Conservation (phyloP, 164 flowering plant species). For the Sedum album region DNA sequence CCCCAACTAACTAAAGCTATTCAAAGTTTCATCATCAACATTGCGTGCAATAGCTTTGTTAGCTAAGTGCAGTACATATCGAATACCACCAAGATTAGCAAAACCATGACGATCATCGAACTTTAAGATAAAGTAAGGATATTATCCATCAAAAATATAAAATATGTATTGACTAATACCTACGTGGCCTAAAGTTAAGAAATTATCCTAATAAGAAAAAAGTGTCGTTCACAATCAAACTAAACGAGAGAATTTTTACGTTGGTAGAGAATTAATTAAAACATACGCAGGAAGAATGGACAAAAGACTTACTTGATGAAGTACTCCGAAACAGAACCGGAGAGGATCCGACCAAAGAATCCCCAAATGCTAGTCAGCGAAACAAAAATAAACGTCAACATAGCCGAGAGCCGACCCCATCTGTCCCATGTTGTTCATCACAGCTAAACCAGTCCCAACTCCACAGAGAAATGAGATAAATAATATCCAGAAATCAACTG, state of each 20-base stretch:
- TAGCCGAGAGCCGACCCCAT: conserved; percentile 83
- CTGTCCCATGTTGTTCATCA: conserved; percentile 89
- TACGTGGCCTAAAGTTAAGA: background rate
- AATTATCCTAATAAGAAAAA: too few relatives aligned
- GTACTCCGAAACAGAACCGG: conserved; percentile 74
- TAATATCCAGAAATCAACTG: conserved; percentile 71
- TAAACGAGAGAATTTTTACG: too few relatives aligned
- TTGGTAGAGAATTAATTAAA: too few relatives aligned
- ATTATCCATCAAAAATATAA: background rate
- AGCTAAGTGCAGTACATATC: background rate
- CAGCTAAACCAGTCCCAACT: too few relatives aligned
- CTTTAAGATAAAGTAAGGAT: background rate
- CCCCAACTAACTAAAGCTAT: background rate
- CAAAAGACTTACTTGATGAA: conserved; percentile 51
- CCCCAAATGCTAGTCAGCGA: too few relatives aligned
- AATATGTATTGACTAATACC: background rate
- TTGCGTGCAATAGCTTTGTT: background rate
- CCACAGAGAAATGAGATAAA: too few relatives aligned
- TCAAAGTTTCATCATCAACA: background rate
- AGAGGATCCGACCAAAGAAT: too few relatives aligned
- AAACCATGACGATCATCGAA: background rate
- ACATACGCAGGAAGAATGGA: background rate
- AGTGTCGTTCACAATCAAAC: too few relatives aligned
- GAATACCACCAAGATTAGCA: background rate
- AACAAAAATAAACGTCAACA: conserved; percentile 63